These are phyloP conservation scores for Fusarium dimerum DNA, from an alignment of 2,329 filamentous ascomycete species.

Conservation along the genomic window DNA sequence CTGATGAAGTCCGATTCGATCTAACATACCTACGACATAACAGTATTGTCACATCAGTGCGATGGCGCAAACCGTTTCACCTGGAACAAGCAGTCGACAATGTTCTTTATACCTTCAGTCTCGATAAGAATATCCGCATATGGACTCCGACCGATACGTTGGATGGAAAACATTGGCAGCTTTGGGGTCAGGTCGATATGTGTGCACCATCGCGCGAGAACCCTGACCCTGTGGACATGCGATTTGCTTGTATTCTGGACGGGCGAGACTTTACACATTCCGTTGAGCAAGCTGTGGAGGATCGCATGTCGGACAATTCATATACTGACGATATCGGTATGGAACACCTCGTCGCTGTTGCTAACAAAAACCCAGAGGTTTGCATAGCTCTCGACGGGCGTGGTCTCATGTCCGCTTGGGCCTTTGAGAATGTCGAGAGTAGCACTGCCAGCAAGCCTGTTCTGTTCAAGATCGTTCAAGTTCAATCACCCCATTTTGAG, in stretches of 20 bases:
- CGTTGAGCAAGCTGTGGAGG: slow-evolving; percentile 72
- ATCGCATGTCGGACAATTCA: slow-evolving; percentile 53
- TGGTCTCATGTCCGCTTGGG: slow-evolving; percentile 90
- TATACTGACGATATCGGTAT: slow-evolving; percentile 67
- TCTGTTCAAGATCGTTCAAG: slow-evolving; percentile 84
- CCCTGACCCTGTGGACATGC: slow-evolving; percentile 21
- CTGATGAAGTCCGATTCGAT: slow-evolving; percentile 83
- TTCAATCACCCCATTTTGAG: slow-evolving; percentile 59
- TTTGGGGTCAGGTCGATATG: slow-evolving; percentile 82
- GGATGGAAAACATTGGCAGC: slow-evolving; percentile 69
- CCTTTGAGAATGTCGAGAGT: slow-evolving; percentile 80
- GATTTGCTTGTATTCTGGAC: slow-evolving; percentile 74
- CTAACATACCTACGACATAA: slow-evolving; percentile 89
- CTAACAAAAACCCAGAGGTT: slow-evolving; percentile 82
- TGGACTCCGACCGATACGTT: slow-evolving; percentile 80
- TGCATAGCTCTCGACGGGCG: slow-evolving; percentile 82
- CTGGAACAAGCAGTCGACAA: slow-evolving; percentile 79
- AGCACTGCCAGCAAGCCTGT: slow-evolving; percentile 65
- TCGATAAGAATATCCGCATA: slow-evolving; percentile 76
- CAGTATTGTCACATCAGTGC: slow-evolving; percentile 73
- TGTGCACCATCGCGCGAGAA: slow-evolving; percentile 63
- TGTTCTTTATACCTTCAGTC: slow-evolving; percentile 85
- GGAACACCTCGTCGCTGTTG: slow-evolving; percentile 82
- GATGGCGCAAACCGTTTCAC: slow-evolving; percentile 82
- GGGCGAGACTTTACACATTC: slow-evolving; percentile 77